phyloP scores from a whole-genome alignment of 2,329 filamentous ascomycete species.

The Furcasterigmium sp. region DNA sequence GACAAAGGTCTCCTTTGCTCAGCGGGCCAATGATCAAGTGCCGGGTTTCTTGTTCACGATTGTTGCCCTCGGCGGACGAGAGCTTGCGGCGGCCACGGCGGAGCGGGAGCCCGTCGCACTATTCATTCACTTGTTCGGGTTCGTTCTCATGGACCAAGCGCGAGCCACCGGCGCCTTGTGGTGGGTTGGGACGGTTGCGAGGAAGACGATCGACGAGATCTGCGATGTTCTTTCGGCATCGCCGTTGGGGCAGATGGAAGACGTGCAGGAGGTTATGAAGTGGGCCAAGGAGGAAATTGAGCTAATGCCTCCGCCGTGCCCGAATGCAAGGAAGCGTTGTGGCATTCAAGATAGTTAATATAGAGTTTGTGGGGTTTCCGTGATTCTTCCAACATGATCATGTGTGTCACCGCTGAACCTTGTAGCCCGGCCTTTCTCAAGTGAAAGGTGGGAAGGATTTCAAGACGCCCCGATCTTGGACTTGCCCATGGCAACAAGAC shows the following conservation, averaged over 20 bases:
- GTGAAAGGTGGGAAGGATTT: too few relatives aligned
- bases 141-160: constrained; percentile 21
- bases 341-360: too few relatives aligned
- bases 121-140: constrained; percentile 30
- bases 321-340: too few relatives aligned
- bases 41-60: constrained; percentile 25
- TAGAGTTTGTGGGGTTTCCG: too few relatives aligned
- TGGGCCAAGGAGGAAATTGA: constrained; percentile 1
- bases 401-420: too few relatives aligned
- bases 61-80: constrained; percentile 20
- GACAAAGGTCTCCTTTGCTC: constrained; percentile 20
- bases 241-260: neutral
- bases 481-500: too few relatives aligned
- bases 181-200: neutral
- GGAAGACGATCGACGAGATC: neutral
- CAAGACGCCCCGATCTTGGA: too few relatives aligned
- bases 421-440: too few relatives aligned
- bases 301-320: too few relatives aligned
- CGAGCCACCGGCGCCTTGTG: neutral
- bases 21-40: constrained; percentile 14
- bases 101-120: constrained; percentile 26
- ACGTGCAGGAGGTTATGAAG: constrained; percentile 1
- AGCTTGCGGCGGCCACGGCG: constrained; percentile 22
- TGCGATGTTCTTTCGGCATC: neutral
- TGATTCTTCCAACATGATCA: too few relatives aligned